Conservation (phyloP, 306 rosid genomes). For the Vachellia pachyceras region DNA sequence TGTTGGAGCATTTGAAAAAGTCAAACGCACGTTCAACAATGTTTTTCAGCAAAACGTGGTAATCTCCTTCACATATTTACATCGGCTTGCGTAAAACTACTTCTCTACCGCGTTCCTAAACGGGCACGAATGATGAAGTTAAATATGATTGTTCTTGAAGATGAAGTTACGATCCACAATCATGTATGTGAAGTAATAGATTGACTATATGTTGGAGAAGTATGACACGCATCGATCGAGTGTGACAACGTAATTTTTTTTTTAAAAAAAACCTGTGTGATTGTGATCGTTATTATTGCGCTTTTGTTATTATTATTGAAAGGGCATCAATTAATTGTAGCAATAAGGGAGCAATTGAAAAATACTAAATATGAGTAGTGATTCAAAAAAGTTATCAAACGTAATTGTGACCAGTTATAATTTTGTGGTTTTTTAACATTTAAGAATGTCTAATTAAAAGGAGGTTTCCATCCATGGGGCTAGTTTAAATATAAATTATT, state of each 20-base stretch:
- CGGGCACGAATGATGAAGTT: too few relatives aligned
- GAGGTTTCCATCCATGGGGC: too few relatives aligned
- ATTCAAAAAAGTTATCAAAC: background rate
- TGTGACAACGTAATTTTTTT: background rate
- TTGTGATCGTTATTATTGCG: background rate
- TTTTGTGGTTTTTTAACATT: too few relatives aligned
- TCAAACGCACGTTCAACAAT: too few relatives aligned
- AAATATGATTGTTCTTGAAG: background rate
- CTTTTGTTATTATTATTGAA: background rate
- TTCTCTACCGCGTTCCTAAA: too few relatives aligned
- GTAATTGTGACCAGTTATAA: background rate
- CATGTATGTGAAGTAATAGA: background rate
- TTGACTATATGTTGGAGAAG: background rate
- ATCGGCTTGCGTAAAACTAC: too few relatives aligned
- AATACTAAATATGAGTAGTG: background rate
- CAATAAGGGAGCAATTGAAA: background rate
- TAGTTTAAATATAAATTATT: too few relatives aligned
- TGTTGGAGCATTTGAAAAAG: too few relatives aligned
- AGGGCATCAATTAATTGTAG: background rate
- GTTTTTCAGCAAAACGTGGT: too few relatives aligned
- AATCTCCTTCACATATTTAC: too few relatives aligned
- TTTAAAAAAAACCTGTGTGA: background rate
- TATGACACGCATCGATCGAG: background rate
- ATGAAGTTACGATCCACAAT: background rate
- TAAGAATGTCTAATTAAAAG: background rate